Evolutionary conservation across 257 asterid species (phyloP).

Genomic region (Nicotiana sylvestris): DNA sequence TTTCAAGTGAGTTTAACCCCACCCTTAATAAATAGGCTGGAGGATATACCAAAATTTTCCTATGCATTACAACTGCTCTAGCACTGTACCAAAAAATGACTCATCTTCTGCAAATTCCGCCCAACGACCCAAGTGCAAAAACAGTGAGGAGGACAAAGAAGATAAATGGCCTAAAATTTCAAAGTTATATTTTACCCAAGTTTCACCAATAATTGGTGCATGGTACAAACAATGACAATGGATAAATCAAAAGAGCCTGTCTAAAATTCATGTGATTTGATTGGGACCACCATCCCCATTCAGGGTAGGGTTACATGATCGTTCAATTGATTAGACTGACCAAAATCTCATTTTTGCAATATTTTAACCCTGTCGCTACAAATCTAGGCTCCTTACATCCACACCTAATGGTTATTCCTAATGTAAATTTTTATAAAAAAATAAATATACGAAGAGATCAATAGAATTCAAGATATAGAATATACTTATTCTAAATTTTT

Average conservation of each 20-base stretch:
- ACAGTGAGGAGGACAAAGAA: background rate
- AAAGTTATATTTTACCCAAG: background rate
- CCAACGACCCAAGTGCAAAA: background rate
- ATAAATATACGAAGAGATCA: too few relatives aligned
- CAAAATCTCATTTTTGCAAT: too few relatives aligned
- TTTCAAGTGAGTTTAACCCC: background rate
- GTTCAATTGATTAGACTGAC: too few relatives aligned
- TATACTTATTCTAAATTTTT: too few relatives aligned
- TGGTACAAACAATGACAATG: background rate
- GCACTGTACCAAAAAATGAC: background rate
- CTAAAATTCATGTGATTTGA: background rate
- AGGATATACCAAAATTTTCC: background rate
- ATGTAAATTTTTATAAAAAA: too few relatives aligned
- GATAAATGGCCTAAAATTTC: background rate
- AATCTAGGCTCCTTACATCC: background rate
- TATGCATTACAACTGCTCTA: background rate
- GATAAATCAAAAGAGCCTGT: background rate
- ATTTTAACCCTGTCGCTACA: too few relatives aligned
- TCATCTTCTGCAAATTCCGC: background rate
- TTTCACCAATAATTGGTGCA: conserved; percentile 6
- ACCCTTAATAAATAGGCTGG: background rate
- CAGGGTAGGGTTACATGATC: too few relatives aligned
- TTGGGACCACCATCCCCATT: background rate
- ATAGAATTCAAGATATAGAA: too few relatives aligned
- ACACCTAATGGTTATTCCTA: too few relatives aligned